Percentiles rank a stretch among this genome's conserved stretches.
Conservation (phyloP, 1,139 yeast species). For the Yamadazyma aaseri region DNA sequence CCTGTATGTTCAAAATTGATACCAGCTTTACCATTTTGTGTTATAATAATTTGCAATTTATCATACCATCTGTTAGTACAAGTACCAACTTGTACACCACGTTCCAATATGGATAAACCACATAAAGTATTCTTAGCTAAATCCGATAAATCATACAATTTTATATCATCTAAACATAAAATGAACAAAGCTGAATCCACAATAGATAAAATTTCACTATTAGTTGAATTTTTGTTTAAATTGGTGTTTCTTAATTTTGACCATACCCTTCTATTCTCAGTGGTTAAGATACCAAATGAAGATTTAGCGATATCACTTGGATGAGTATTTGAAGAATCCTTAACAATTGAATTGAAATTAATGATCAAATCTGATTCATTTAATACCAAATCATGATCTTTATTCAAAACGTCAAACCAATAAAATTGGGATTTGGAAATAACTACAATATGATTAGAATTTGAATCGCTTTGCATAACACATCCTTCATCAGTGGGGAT, state of each 20-base stretch:
- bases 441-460: slow-evolving; percentile 80
- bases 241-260: slow-evolving; percentile 63
- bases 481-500: slow-evolving; percentile 81
- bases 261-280: slow-evolving; percentile 87
- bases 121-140: slow-evolving; percentile 82
- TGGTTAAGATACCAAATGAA: slow-evolving; percentile 85
- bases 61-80: slow-evolving; percentile 96
- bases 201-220: slow-evolving; percentile 68
- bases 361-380: slow-evolving; percentile 72
- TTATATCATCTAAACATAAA: slow-evolving; percentile 77
- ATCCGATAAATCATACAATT: slow-evolving; percentile 63
- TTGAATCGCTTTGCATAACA: slow-evolving; percentile 75
- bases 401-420: slow-evolving; percentile 89
- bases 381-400: slow-evolving; percentile 63
- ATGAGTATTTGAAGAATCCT: slow-evolving; percentile 64
- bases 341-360: slow-evolving; percentile 72
- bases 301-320: slow-evolving; percentile 71
- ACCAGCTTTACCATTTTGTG: slow-evolving; percentile 92
- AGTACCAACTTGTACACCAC: slow-evolving; percentile 90
- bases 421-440: slow-evolving; percentile 84
- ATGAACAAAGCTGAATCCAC: slow-evolving; percentile 81
- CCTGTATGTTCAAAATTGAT: slow-evolving; percentile 94
- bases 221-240: slow-evolving; percentile 44
- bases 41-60: slow-evolving; percentile 82
- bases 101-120: slow-evolving; percentile 74